Percentiles rank a stretch among this genome's conserved stretches.
phyloP scores from a whole-genome alignment of 2,329 filamentous ascomycete species.

The Aspergillus sojae region DNA sequence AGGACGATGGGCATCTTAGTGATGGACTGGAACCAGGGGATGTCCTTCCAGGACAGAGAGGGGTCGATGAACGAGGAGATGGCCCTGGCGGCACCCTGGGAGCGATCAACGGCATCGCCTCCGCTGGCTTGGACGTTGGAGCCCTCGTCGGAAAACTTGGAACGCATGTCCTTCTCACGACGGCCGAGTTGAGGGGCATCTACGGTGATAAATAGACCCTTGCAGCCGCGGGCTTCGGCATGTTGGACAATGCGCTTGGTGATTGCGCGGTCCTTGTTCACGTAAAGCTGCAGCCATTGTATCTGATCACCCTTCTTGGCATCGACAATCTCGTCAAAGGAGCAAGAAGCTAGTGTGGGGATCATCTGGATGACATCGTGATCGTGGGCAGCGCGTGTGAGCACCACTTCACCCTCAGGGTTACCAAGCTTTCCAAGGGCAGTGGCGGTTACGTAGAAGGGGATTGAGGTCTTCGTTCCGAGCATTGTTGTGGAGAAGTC shows the following conservation, averaged over 20 bases:
- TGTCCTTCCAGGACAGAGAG: constrained; percentile 87
- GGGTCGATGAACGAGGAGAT: constrained; percentile 98
- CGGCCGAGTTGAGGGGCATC: constrained; percentile 94
- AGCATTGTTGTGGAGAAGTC: constrained; percentile 93
- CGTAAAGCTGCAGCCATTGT: constrained; percentile 96
- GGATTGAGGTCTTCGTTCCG: constrained; percentile 77
- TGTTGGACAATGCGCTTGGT: constrained; percentile 89
- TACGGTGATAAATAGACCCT: constrained; percentile 96
- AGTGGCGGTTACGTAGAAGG: constrained; percentile 96
- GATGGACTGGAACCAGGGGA: constrained; percentile 87
- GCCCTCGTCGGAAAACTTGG: constrained; percentile 83
- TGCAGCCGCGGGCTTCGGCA: constrained; percentile 88
- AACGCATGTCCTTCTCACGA: constrained; percentile 96
- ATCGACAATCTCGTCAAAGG: constrained; percentile 95
- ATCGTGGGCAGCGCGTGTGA: constrained; percentile 80
- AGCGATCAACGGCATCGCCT: constrained; percentile 74
- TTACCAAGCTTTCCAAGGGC: constrained; percentile 94
- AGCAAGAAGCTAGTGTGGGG: constrained; percentile 92
- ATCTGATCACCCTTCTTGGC: constrained; percentile 77
- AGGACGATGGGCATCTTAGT: constrained; percentile 94
- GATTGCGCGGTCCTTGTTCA: constrained; percentile 92
- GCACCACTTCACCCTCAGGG: constrained; percentile 87
- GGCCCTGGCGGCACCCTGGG: constrained; percentile 88
- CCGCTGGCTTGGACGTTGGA: constrained; percentile 73
- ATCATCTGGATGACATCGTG: constrained; percentile 98